Conservation (phyloP, 176 grass and related monocot genomes). For the Paspalum notatum region DNA sequence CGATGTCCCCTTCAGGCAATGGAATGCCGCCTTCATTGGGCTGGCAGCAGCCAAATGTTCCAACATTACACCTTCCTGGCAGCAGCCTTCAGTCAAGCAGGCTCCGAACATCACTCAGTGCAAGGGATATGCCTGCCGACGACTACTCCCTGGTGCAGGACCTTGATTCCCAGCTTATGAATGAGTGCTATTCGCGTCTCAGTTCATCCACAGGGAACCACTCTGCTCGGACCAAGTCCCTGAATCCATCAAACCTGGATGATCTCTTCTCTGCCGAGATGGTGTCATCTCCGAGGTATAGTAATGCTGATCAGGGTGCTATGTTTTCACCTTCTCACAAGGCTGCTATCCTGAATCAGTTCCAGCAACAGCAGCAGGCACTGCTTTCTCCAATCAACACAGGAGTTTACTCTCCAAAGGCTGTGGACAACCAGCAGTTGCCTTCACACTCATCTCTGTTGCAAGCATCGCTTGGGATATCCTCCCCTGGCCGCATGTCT, state of each 20-base stretch:
- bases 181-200: conserved; percentile 58
- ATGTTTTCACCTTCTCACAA: conserved; percentile 80
- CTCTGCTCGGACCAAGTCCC: conserved; percentile 45
- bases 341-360: conserved; percentile 72
- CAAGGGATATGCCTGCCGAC: conserved; percentile 69
- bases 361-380: conserved; percentile 87
- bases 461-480: conserved; percentile 65
- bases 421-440: conserved; percentile 63
- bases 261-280: conserved; percentile 85
- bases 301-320: conserved; percentile 63
- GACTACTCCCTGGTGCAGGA: conserved; percentile 62
- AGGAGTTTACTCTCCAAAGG: conserved; percentile 62
- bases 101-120: conserved; percentile 67
- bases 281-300: conserved; percentile 65
- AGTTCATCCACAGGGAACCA: conserved; percentile 50
- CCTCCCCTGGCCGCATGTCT: conserved; percentile 71
- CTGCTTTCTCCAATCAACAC: conserved; percentile 83
- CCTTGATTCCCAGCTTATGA: conserved; percentile 56
- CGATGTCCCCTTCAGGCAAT: conserved; percentile 64
- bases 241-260: conserved; percentile 74
- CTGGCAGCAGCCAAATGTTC: conserved; percentile 69
- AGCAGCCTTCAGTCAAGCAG: conserved; percentile 84
- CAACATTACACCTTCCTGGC: conserved; percentile 67
- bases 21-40: conserved; percentile 58
- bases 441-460: conserved; percentile 64